Base-by-base conservation (phyloP, 805 yeast species). In the Allodekkera sacchari region DNA sequence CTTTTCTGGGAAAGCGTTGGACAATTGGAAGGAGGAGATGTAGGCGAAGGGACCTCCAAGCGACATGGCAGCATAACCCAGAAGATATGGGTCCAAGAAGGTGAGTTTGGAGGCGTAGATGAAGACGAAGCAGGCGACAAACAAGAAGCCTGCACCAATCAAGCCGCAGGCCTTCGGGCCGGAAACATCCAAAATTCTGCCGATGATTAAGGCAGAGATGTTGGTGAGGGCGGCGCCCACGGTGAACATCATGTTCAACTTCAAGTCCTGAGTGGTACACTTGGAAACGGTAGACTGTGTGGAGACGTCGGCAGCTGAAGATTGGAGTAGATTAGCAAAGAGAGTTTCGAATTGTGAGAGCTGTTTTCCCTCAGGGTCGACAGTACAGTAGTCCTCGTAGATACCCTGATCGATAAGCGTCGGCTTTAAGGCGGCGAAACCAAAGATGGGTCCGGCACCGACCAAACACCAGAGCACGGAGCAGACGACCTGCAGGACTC, bases 401-500 rank as follows among this genome's bases (percentile, higher is more conserved):
- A 71, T 54, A 10, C 63, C 64, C 43, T 71, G 72, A 33, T 52
- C 60, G 27, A 71, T 62, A 25, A 71, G 52, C 4, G 68, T 56
- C 7, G 77, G 77, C 39, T 71, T 71, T 44, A 71, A 54, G 11
- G 77, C 77, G 6, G 77, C 77, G 55, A 71, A 71, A 5, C 77
- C 77, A 47, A 71, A 71, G 22, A 71, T 67, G 3, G 76, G 74
- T 4, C 77, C 77, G 3, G 74, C 77, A 4, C 75, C 67, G 18
- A 71, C 50, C 7, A 71, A 51, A 43, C 76, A 70, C 77, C 77
- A 71, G 12, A 58, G 36, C 14, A 70, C 68, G 14, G 77, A 75
- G 53, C 74, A 64, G 11, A 45, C 49, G 27, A 68, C 63, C 48
- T 71, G 77, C 14, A 47, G 22, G 7, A 63, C 22, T 37, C 67